A percentile compares a stretch with the other conserved stretches of the same genome.
phyloP scores from a whole-genome alignment of 139 green algal species.

The Tetradesmus lagerheimii region DNA sequence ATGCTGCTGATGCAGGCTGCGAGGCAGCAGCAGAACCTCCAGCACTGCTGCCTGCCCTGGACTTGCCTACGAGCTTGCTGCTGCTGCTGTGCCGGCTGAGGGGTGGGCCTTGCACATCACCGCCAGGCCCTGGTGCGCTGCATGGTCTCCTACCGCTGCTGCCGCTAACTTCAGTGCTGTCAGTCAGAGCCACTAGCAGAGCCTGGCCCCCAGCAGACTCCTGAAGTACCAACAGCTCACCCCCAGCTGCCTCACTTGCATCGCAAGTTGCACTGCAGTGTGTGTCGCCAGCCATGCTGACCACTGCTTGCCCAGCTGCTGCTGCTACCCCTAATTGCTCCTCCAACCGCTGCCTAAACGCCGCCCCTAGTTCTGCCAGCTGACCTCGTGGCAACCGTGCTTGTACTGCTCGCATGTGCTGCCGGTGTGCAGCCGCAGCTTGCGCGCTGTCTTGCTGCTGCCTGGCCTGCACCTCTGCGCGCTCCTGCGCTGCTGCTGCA shows the following conservation, averaged over 20 bases:
- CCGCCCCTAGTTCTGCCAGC: constrained; percentile 24
- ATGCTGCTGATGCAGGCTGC: background rate
- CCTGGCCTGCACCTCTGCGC: background rate
- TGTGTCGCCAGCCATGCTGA: background rate
- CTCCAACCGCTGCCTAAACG: constrained; percentile 23
- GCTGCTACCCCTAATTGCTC: background rate
- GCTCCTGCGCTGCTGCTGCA: constrained; percentile 11
- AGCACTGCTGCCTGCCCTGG: background rate
- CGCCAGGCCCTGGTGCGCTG: background rate
- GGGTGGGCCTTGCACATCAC: background rate
- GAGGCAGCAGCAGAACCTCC: background rate
- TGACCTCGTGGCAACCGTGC: background rate
- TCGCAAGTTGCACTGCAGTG: background rate
- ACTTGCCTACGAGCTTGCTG: background rate
- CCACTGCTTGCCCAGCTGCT: background rate
- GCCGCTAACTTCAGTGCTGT: no score
- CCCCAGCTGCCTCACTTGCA: background rate
- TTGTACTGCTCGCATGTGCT: constrained; percentile 20
- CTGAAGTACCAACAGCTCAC: background rate
- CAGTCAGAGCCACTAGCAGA: background rate
- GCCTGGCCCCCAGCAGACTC: background rate
- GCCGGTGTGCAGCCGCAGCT: constrained; percentile 14
- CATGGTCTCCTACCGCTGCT: background rate
- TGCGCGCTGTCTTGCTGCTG: background rate
- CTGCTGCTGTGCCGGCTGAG: background rate